Base-by-base conservation (phyloP, 805 yeast species). In the Nakazawaea wyomingensis region DNA sequence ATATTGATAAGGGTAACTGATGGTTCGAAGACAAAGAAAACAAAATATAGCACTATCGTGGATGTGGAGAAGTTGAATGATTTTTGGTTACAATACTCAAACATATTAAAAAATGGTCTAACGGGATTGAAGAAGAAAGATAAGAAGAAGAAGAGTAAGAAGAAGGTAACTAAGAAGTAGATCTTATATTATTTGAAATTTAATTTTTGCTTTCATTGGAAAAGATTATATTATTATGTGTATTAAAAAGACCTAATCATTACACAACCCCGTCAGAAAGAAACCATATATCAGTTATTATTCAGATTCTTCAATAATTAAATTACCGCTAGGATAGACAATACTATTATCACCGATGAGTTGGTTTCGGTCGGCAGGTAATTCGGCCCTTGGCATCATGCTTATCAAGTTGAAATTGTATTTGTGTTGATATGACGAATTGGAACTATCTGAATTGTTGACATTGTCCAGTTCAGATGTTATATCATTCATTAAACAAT, bases 121-220 rank as follows among this genome's bases (percentile, higher is more conserved):
- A 66, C 66, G 3, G 96, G 96, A 1, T 71, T 90, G 60, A 75
- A 79, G 57, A 86, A 83, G 74, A 88, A 86, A 67, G 87, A 85
- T 47, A 87, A 86, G 70, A 80, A 80, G 64, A 81, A 79, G 70
- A 75, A 73, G 66, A 80, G 77, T 66, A 70, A 73, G 57, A 72
- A 69, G 64, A 50, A 68, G 60, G 39, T 37, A 4, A 11, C 61
- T 34, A 64, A 62, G 45, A 47, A 44, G 28, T 43, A 37, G 43
- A 19, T n/a, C 11, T n/a, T 24, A 24, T 21, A 16, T n/a, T 24
- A 17, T 24, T 17, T 19, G 16, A 8, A 33, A 32, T 20, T 38
- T 5, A n/a, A 9, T 24, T 24, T 24, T 9, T 24, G n/a, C n/a
- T n/a, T n/a, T n/a, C n/a, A n/a, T n/a, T n/a, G n/a, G n/a, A n/a